Evolutionary conservation across 169 alveolate genomes (phyloP).

Genomic region (Eimeria zaria): DNA sequence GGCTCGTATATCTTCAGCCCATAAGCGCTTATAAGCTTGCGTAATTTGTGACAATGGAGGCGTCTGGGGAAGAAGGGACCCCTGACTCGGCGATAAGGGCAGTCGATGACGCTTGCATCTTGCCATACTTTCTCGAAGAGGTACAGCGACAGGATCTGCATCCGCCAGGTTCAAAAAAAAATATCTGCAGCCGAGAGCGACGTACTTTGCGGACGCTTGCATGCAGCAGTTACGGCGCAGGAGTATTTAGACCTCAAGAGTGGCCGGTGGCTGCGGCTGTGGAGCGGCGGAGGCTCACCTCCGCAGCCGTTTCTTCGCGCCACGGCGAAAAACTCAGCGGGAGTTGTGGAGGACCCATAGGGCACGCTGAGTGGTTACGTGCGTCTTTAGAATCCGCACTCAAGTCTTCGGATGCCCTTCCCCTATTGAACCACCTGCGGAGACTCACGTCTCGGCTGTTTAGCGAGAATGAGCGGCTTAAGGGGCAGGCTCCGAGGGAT

Average conservation of each 20-base stretch:
- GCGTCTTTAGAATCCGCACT: constrained; percentile 36
- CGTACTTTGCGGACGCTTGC: constrained; percentile 30
- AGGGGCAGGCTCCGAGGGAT: neutral
- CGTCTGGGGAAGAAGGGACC: constrained; percentile 34
- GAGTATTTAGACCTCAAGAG: neutral
- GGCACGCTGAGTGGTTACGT: constrained; percentile 32
- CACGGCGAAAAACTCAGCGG: neutral
- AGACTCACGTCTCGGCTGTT: constrained; percentile 44
- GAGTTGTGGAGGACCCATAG: neutral
- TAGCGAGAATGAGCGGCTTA: neutral
- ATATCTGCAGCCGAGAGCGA: neutral
- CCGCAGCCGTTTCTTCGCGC: neutral
- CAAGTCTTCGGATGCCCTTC: constrained; percentile 63
- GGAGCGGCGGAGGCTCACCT: neutral
- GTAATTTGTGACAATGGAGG: constrained; percentile 42
- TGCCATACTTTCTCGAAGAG: constrained; percentile 67
- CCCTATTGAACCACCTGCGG: constrained; percentile 68
- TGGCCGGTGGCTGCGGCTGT: constrained; percentile 33
- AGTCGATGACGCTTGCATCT: constrained; percentile 17
- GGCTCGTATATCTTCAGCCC: neutral
- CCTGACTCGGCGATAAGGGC: constrained; percentile 55
- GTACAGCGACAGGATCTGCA: constrained; percentile 43
- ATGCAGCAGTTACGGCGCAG: neutral
- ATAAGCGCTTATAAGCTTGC: neutral
- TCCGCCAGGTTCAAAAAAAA: neutral